phyloP scores from a whole-genome alignment of 2,329 filamentous ascomycete genomes.

The Paramyrothecium sp. region DNA sequence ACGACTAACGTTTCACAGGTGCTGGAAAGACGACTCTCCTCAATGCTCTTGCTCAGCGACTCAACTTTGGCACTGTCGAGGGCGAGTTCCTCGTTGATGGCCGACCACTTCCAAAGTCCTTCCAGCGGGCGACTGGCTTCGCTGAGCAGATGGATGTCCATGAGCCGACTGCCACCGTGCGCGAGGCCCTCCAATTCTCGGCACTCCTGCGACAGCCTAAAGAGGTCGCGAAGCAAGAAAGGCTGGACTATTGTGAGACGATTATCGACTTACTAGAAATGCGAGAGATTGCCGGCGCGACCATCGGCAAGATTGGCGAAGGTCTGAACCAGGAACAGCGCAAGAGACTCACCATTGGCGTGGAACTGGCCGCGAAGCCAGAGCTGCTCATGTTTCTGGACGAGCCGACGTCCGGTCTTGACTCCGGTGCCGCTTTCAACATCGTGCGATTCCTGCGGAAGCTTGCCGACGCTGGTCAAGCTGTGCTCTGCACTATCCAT shows the following conservation, averaged over 20 bases:
- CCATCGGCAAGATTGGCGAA: conserved; percentile 56
- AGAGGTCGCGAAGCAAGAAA: conserved; percentile 57
- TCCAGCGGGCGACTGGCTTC: conserved; percentile 77
- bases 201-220: conserved; percentile 62
- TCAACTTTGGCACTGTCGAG: conserved; percentile 72
- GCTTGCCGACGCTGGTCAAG: conserved; percentile 58
- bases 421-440: conserved; percentile 58
- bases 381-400: conserved; percentile 65
- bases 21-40: conserved; percentile 73
- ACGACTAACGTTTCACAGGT: conserved; percentile 16
- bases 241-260: conserved; percentile 66
- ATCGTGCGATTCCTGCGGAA: conserved; percentile 62
- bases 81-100: conserved; percentile 82
- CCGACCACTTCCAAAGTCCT: conserved; percentile 66
- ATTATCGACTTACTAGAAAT: conserved; percentile 70
- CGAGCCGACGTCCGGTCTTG: conserved; percentile 58
- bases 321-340: conserved; percentile 61
- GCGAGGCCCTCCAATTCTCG: conserved; percentile 65
- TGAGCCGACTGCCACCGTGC: conserved; percentile 63
- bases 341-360: conserved; percentile 55
- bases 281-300: conserved; percentile 63
- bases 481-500: conserved; percentile 60
- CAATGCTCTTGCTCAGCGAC: conserved; percentile 71
- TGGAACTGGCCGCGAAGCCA: conserved; percentile 56
- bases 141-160: conserved; percentile 66